Percentiles rank a stretch among this genome's conserved stretches.
These are phyloP conservation scores for Pestalotiopsis sp. DNA, from an alignment of 2,329 filamentous ascomycete species.

Conservation along the genomic window DNA sequence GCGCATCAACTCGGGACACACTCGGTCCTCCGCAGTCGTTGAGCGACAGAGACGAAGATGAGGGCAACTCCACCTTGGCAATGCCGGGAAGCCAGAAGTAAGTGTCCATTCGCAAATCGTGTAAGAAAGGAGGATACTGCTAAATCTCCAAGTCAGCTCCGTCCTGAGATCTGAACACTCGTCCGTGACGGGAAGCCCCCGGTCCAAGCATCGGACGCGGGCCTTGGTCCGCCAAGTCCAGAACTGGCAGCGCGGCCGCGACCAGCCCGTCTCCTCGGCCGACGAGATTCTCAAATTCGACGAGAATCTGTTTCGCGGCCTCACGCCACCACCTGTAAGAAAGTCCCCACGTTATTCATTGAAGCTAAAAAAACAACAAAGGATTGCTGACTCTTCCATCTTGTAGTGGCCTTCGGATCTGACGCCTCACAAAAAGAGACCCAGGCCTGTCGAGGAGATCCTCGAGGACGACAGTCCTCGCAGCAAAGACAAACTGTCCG, in stretches of 20 bases:
- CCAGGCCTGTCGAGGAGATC: conserved; percentile 22
- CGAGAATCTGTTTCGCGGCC: conserved; percentile 19
- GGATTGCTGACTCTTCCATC: background rate
- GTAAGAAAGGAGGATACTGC: background rate
- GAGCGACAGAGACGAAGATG: background rate
- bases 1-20: background rate
- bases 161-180: background rate
- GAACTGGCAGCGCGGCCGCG: conserved; percentile 1
- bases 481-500: conserved; percentile 29
- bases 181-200: background rate
- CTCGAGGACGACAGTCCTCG: conserved; percentile 24
- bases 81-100: background rate
- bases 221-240: conserved; percentile 13
- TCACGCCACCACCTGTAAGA: conserved; percentile 17
- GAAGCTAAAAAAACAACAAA: background rate
- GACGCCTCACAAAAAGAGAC: conserved; percentile 22
- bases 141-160: background rate
- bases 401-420: conserved; percentile 15
- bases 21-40: background rate
- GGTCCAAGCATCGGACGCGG: conserved; percentile 10
- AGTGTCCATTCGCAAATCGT: background rate
- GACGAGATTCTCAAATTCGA: conserved; percentile 14
- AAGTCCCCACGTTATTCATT: background rate
- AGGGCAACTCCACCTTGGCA: background rate
- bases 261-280: conserved; percentile 1